These are phyloP conservation scores for Lactarius evosmus DNA, from an alignment of 768 basidiomycete genomes.

Conservation along the genomic window DNA sequence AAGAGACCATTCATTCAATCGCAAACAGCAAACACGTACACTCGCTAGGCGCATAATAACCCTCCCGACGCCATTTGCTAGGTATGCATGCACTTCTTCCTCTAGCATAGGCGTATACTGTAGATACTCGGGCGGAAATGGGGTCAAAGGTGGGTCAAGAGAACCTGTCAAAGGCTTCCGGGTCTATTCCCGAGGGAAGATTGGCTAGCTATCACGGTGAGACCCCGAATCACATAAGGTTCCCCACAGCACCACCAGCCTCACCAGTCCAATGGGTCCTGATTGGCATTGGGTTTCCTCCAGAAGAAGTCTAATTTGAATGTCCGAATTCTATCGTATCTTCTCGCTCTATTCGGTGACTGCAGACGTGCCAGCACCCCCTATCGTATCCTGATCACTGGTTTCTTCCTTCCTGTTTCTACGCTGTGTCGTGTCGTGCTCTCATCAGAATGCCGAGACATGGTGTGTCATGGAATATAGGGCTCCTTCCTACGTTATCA, in stretches of 20 bases:
- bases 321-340: background rate
- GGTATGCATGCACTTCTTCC: background rate
- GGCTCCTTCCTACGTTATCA: background rate
- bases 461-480: background rate
- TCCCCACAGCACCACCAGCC: background rate
- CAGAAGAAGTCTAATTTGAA: background rate
- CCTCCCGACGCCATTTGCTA: no score
- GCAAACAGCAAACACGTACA: no score
- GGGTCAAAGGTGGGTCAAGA: background rate
- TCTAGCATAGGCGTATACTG: background rate
- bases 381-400: background rate
- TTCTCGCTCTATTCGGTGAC: background rate
- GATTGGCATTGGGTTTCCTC: background rate
- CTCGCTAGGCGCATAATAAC: background rate
- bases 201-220: background rate
- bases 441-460: background rate
- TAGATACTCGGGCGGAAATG: background rate
- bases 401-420: background rate
- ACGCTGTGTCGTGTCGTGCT: background rate
- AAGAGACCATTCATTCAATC: background rate
- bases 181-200: background rate
- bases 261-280: background rate
- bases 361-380: background rate
- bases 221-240: background rate
- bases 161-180: background rate